These are phyloP conservation scores for Limonium bicolor DNA, from an alignment of 148 eudicot genomes.

Conservation along the genomic window DNA sequence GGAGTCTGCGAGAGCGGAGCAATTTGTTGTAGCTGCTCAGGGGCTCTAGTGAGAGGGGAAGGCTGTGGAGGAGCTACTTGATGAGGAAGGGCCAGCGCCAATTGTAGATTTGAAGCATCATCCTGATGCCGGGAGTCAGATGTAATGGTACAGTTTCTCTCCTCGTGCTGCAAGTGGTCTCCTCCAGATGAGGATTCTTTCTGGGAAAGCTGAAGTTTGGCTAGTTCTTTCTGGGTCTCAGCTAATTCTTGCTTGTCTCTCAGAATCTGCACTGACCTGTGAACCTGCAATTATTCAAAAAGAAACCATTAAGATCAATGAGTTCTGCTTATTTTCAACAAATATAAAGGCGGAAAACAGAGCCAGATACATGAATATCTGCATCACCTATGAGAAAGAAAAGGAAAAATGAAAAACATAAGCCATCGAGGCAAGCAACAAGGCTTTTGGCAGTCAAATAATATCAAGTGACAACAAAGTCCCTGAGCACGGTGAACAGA, in stretches of 20 bases:
- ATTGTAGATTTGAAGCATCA: slow-evolving; percentile 48
- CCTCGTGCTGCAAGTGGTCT: slow-evolving; percentile 35
- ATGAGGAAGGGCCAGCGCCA: slow-evolving; percentile 23
- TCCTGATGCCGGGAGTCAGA: no score
- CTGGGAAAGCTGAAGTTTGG: slow-evolving; percentile 85
- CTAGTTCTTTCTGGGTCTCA: slow-evolving; percentile 87
- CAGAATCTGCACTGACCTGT: slow-evolving; percentile 85
- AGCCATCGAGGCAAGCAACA: no score
- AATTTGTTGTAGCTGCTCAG: not conserved
- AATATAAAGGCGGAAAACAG: no score
- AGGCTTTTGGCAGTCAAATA: no score
- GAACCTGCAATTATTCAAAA: slow-evolving; percentile 38
- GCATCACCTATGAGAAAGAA: no score
- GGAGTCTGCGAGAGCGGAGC: not conserved
- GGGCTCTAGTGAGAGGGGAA: not conserved
- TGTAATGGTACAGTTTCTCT: slow-evolving; percentile 39
- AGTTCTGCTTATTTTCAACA: no score
- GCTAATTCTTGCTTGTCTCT: slow-evolving; percentile 97
- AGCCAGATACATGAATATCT: no score
- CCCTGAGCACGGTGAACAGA: no score
- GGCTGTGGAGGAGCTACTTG: slow-evolving; percentile 1
- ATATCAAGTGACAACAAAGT: no score
- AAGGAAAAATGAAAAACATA: no score
- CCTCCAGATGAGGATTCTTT: slow-evolving; percentile 58
- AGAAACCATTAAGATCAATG: no score